Percentiles rank a stretch among this genome's conserved stretches.
Conservation (phyloP, 805 yeast genomes). For the Lachancea sp. region DNA sequence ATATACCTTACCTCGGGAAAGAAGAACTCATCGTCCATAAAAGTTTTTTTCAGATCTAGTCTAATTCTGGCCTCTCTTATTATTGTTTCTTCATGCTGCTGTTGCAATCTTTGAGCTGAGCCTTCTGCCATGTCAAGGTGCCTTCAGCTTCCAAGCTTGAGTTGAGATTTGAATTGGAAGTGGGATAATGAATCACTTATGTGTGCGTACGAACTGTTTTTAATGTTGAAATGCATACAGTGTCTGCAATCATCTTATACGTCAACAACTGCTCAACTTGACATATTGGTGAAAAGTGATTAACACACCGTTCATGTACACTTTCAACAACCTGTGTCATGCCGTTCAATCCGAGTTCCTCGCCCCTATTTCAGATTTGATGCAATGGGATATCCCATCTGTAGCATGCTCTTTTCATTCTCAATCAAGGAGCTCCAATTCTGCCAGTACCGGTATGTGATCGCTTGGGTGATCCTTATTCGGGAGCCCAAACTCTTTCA, state of each 20-base stretch:
- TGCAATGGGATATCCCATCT: no score
- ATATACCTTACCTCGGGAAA: conserved; percentile 18
- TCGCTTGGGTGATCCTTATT: conserved; percentile 56
- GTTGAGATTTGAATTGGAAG: background rate
- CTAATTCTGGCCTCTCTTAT: conserved; percentile 25
- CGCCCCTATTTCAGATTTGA: no score
- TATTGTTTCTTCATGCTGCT: conserved; percentile 17
- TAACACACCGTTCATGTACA: no score
- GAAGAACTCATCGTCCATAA: conserved; percentile 26
- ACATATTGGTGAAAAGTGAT: no score
- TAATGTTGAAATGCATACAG: no score
- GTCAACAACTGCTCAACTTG: no score
- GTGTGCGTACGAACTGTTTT: no score
- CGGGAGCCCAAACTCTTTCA: conserved; percentile 41
- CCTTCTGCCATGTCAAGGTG: background rate
- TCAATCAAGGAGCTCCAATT: conserved; percentile 28
- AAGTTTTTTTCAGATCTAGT: conserved; percentile 26
- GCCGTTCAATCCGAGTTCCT: no score
- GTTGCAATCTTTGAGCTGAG: conserved; percentile 10
- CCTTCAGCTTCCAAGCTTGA: background rate
- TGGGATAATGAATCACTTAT: background rate
- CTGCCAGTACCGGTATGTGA: conserved; percentile 39
- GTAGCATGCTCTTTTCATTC: no score
- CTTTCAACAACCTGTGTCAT: no score
- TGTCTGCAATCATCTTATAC: no score